Conservation (phyloP, 352 stramenopile species). For the Lagenidium giganteum region DNA sequence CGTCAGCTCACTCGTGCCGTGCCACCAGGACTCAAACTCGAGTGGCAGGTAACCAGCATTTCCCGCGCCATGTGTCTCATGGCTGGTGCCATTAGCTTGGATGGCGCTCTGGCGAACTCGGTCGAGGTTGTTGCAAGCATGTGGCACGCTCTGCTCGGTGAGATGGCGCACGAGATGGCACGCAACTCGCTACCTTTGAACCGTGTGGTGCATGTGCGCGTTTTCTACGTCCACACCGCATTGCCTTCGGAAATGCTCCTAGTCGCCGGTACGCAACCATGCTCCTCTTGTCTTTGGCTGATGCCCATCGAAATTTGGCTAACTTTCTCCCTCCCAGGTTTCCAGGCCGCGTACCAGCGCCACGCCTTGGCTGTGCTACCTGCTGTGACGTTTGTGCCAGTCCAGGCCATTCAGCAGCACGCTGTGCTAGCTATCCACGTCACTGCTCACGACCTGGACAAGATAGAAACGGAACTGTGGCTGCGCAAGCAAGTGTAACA, state of each 20-base stretch:
- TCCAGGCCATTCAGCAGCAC: constrained; percentile 47
- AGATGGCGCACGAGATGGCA: constrained; percentile 26
- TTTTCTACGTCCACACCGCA: constrained; percentile 52
- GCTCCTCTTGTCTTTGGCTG: neutral
- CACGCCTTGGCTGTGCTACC: no score
- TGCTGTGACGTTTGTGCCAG: constrained; percentile 72
- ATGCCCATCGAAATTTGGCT: constrained; percentile 1
- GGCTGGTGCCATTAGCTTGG: no score
- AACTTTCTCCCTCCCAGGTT: no score
- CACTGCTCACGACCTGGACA: constrained; percentile 73
- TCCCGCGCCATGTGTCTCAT: constrained; percentile 47
- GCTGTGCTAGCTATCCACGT: constrained; percentile 51
- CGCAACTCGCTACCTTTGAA: constrained; percentile 43
- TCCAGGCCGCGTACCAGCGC: no score
- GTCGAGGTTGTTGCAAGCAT: constrained; percentile 9
- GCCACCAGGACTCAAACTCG: constrained; percentile 9
- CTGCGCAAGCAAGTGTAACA: constrained; percentile 66
- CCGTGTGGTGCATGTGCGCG: constrained; percentile 55
- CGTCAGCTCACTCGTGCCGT: constrained; percentile 2
- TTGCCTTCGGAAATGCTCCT: constrained; percentile 51
- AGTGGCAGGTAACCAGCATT: constrained; percentile 32
- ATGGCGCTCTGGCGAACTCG: no score
- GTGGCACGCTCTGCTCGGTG: constrained; percentile 22
- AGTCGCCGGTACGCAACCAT: constrained; percentile 25
- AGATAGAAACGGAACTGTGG: constrained; percentile 82